Conservation (phyloP, 208 protist genomes). For the Acanthamoeba castellanii region DNA sequence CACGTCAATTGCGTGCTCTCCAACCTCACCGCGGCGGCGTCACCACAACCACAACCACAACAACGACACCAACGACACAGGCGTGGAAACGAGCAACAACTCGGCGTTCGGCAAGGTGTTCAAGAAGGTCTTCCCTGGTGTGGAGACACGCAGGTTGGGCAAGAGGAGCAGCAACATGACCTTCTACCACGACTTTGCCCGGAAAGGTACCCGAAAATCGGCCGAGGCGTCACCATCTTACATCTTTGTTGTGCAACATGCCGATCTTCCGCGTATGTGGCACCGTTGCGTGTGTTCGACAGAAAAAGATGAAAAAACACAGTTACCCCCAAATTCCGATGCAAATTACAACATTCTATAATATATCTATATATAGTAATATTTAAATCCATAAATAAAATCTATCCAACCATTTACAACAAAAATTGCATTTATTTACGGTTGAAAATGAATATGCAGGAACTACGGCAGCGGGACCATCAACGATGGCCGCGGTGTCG, state of each 20-base stretch:
- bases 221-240: too few species aligned
- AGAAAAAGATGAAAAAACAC: too few species aligned
- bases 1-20: background rate
- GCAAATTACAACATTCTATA: too few species aligned
- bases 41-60: background rate
- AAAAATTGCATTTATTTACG: too few species aligned
- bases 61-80: background rate
- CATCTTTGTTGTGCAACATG: background rate
- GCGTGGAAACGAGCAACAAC: conserved; percentile 33
- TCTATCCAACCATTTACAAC: too few species aligned
- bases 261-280: background rate
- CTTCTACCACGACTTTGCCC: conserved; percentile 51
- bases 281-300: background rate
- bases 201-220: conserved; percentile 18
- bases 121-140: conserved; percentile 41
- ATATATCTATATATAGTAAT: too few species aligned
- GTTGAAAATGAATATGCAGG: background rate
- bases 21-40: background rate
- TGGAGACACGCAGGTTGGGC: conserved; percentile 54
- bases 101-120: conserved; percentile 56
- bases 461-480: background rate
- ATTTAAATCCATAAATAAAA: too few species aligned
- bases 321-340: too few species aligned
- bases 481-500: background rate
- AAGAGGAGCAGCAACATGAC: conserved; percentile 56